A percentile compares a stretch with the other conserved stretches of the same genome.
Conservation (phyloP, 495 filamentous ascomycete genomes). For the Hypomontagnella submonticulosa region DNA sequence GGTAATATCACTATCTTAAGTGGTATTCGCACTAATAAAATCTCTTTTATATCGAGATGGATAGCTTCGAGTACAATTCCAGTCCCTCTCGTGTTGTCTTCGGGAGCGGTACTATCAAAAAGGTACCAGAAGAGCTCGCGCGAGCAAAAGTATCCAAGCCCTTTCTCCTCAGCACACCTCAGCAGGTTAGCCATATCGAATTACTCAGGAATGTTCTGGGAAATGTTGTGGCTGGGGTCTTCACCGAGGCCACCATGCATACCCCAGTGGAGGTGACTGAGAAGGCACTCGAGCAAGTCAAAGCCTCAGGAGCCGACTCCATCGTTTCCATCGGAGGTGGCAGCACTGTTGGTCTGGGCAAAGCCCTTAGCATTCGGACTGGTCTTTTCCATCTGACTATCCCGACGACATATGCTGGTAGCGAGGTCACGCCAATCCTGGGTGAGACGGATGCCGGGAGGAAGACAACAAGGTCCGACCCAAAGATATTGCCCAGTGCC, state of each 20-base stretch:
- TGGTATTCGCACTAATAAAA: not conserved
- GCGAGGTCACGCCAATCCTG: conserved; percentile 75
- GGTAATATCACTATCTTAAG: too few relatives aligned
- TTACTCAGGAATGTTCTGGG: conserved; percentile 60
- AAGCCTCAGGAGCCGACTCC: conserved; percentile 50
- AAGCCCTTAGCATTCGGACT: conserved; percentile 73
- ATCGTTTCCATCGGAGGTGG: conserved; percentile 71
- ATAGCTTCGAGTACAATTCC: conserved; percentile 70
- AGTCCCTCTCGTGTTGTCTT: conserved; percentile 71
- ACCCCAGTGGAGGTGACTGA: conserved; percentile 72
- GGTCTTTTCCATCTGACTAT: conserved; percentile 73
- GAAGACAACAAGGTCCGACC: conserved; percentile 73
- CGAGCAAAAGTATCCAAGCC: conserved; percentile 66
- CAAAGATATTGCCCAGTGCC: conserved; percentile 71
- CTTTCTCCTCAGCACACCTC: conserved; percentile 68
- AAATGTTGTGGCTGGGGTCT: conserved; percentile 65
- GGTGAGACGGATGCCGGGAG: conserved; percentile 72
- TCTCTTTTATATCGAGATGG: conserved; percentile 54
- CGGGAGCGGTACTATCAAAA: conserved; percentile 68
- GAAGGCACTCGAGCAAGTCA: conserved; percentile 64
- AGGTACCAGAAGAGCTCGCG: conserved; percentile 68
- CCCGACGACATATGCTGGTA: conserved; percentile 76
- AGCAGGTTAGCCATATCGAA: conserved; percentile 65
- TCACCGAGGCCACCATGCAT: conserved; percentile 74
- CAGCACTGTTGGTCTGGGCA: conserved; percentile 73